Percentiles rank a stretch among this genome's conserved stretches.
Evolutionary conservation across 2,329 filamentous ascomycete species (phyloP).

Genomic region (Pseudocercospora crystallina): DNA sequence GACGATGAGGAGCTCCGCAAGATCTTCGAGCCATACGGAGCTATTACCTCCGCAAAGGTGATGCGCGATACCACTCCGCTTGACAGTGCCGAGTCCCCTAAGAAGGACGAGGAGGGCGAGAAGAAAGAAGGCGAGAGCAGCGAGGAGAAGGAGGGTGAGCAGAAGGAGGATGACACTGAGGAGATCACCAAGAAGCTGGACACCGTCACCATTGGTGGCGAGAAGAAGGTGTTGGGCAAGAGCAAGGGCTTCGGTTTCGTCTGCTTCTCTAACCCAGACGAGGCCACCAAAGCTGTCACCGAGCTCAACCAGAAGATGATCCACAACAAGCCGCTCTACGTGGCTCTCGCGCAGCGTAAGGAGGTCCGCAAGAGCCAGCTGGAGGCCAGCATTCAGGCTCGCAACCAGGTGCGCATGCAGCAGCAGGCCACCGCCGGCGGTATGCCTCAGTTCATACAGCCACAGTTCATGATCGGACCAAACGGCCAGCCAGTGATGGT

Average conservation of each 20-base stretch:
- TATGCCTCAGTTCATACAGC: conserved; percentile 74
- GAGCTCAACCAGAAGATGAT: conserved; percentile 99
- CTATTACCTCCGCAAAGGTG: conserved; percentile 98
- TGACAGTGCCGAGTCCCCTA: conserved; percentile 45
- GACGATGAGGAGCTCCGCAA: conserved; percentile 97
- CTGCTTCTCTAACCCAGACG: conserved; percentile 99
- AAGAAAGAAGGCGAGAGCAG: conserved; percentile 54
- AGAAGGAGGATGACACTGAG: conserved; percentile 56
- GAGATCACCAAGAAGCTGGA: conserved; percentile 52
- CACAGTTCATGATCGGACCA: conserved; percentile 87
- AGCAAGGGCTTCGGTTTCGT: conserved; percentile 99
- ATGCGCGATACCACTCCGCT: conserved; percentile 78
- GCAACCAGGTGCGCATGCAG: conserved; percentile 98
- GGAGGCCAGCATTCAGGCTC: conserved; percentile 97
- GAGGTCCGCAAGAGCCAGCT: conserved; percentile 99
- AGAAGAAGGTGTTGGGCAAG: conserved; percentile 78
- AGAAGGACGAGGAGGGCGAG: conserved; percentile 50
- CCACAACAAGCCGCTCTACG: conserved; percentile 93
- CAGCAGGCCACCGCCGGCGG: conserved; percentile 82
- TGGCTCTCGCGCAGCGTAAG: conserved; percentile 97
- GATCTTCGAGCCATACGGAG: conserved; percentile 86
- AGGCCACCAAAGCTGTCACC: conserved; percentile 97
- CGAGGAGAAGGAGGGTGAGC: conserved; percentile 54
- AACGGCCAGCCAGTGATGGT: conserved; percentile 67
- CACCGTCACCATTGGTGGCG: conserved; percentile 55